Percentiles rank a stretch among this genome's conserved stretches.
Evolutionary conservation across 1,284 basidiomycete species (phyloP).

Genomic region (Ceratobasidium sp.): DNA sequence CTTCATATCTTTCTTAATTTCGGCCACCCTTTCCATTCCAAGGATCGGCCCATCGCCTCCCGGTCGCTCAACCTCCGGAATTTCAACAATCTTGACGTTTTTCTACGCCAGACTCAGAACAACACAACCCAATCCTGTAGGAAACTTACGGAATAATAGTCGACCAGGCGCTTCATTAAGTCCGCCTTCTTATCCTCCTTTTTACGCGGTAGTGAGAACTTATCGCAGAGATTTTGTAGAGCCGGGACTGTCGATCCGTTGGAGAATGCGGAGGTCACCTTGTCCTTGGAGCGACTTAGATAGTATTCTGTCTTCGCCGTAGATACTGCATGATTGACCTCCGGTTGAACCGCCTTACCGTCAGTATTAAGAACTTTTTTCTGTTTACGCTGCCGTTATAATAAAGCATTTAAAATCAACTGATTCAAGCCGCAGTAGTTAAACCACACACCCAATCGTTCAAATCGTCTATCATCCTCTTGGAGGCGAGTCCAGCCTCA

Average conservation of each 20-base stretch:
- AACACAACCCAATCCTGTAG: neutral
- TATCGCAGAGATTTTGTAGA: neutral
- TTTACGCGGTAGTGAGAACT: neutral
- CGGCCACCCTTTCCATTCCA: constrained; percentile 14
- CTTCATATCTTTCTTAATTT: constrained; percentile 34
- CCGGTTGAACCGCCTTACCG: neutral
- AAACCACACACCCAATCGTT: neutral
- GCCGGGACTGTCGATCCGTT: neutral
- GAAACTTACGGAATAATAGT: neutral
- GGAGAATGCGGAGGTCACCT: neutral
- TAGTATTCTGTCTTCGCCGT: neutral
- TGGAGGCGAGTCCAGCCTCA: neutral
- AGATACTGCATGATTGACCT: neutral
- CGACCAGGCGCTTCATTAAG: neutral
- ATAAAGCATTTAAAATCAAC: neutral
- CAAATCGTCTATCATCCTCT: constrained; percentile 4
- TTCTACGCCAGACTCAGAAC: neutral
- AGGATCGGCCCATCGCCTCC: neutral
- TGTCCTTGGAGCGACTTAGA: neutral
- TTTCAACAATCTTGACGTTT: neutral
- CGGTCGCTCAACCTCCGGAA: neutral
- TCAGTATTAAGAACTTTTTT: neutral
- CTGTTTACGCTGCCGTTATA: neutral
- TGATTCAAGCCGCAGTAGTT: neutral
- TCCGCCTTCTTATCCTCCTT: neutral